phyloP scores from a whole-genome alignment of 106 monocot genomes.

The Dioscorea dumetorum region DNA sequence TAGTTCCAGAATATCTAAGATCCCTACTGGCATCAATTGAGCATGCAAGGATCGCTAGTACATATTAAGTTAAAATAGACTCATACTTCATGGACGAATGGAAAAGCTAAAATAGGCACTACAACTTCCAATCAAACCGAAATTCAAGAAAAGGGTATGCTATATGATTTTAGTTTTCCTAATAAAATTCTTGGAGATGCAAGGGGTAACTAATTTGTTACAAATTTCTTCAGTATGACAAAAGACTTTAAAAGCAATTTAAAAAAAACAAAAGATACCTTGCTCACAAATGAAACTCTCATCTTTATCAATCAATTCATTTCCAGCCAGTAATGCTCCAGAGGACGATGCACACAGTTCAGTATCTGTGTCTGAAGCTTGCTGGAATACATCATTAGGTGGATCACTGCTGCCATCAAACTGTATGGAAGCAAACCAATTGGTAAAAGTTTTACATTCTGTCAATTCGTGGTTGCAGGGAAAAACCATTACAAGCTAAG shows the following conservation, averaged over 20 bases:
- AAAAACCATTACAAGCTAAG: too few species aligned
- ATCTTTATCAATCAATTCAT: conserved; percentile 10
- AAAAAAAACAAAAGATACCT: conserved; percentile 20
- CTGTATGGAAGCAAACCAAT: conserved; percentile 6
- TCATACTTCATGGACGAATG: background rate
- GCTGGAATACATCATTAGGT: background rate
- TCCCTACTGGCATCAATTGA: background rate
- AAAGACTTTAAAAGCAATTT: too few species aligned
- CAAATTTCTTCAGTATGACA: background rate
- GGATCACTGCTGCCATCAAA: conserved; percentile 12
- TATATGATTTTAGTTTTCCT: background rate
- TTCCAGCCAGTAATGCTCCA: conserved; percentile 2
- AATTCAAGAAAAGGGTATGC: too few species aligned
- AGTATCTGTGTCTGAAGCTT: conserved; percentile 4
- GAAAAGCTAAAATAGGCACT: background rate
- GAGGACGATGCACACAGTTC: conserved; percentile 22
- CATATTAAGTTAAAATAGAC: background rate
- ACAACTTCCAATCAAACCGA: background rate
- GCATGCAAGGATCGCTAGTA: background rate
- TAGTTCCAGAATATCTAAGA: background rate
- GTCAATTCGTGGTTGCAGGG: too few species aligned
- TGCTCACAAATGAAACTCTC: conserved; percentile 7
- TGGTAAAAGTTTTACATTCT: background rate
- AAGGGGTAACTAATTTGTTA: background rate
- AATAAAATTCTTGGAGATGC: background rate